Base-by-base conservation (phyloP, 2,329 filamentous ascomycete genomes). In the Penicillium oxalicum region DNA sequence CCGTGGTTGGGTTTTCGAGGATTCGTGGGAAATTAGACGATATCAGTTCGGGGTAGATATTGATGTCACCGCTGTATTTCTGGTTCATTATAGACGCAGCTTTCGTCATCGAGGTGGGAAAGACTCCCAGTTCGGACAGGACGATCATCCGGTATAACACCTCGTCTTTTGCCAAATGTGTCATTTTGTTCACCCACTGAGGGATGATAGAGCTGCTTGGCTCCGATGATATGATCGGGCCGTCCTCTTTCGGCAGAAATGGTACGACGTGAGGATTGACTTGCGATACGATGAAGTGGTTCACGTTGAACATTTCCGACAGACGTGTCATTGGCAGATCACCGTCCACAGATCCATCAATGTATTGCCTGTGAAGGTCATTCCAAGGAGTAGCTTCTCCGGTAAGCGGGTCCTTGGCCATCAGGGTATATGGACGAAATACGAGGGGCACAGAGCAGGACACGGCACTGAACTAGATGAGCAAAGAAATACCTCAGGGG, bases 201-300 rank as follows among this genome's bases (percentile, higher is more conserved):
- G 73, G 63, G n/a, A 64, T 57, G 9, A 66, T 55, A 13, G 58
- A 61, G 27, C 59, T 56, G 28, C 67, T 61, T 26, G 69, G 61
- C 8, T 62, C 64, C 48, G 46, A 60, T 47, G 61, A 51, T 34
- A 48, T 52, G 13, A 51, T 58, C 27, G 61, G 55, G 63, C 62
- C 77, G 52, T 89, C 86, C 49, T 94, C 87, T 56, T 84, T 87
- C 12, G 81, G 76, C 12, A 96, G 73, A 61, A 97, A 95, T 0
- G 89, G 88, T 0, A 94, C 82, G 7, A 96, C 88, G 60, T 97
- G 91, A 0, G 91, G 91, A 61, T 97, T 97, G 44, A 96, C 90
- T 66, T 97, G 91, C 0, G 90, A 95, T 13, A 96, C 91, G 57
- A 97, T 96, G 64, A 96, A 96, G 65, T 96, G 91, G 62, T 96